Evolutionary conservation across 1,284 basidiomycete genomes (phyloP).

Genomic region (Fistulinella cinereoalba): DNA sequence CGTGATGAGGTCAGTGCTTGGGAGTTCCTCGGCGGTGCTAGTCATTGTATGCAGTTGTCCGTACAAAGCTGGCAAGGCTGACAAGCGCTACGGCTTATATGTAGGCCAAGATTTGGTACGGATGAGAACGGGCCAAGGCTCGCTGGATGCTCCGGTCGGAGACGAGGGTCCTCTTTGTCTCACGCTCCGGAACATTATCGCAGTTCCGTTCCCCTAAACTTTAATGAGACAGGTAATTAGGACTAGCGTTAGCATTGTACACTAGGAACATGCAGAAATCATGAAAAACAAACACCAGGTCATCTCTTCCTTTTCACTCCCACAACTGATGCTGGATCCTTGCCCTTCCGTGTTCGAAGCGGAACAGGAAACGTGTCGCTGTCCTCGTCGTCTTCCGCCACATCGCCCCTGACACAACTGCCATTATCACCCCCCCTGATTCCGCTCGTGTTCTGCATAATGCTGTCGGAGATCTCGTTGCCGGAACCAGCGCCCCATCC

Average conservation of each 20-base stretch:
- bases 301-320: slow-evolving; percentile 63
- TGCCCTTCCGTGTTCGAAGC: slow-evolving; percentile 57
- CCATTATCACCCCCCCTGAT: slow-evolving; percentile 44
- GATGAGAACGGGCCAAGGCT: slow-evolving; percentile 22
- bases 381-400: slow-evolving; percentile 50
- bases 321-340: slow-evolving; percentile 44
- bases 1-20: slow-evolving; percentile 86
- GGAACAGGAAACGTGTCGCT: slow-evolving; percentile 65
- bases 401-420: slow-evolving; percentile 1
- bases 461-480: slow-evolving; percentile 47
- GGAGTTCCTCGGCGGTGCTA: slow-evolving; percentile 54
- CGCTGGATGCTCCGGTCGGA: slow-evolving; percentile 3
- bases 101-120: slow-evolving; percentile 12
- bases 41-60: slow-evolving; percentile 20
- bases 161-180: slow-evolving; percentile 8
- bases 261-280: slow-evolving; percentile 5
- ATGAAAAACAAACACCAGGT: slow-evolving; percentile 15
- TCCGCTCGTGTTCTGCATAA: slow-evolving; percentile 57
- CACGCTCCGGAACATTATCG: slow-evolving; percentile 27
- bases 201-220: slow-evolving; percentile 2
- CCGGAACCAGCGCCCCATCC: slow-evolving; percentile 46
- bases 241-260: slow-evolving; percentile 12
- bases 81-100: slow-evolving; percentile 18
- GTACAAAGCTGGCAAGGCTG: neutral
- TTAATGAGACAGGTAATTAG: slow-evolving; percentile 14